Evolutionary conservation across 805 yeast genomes (phyloP), one percentile per base, ranked within the genome.

Genomic region (Jamesozyma lodderae): DNA sequence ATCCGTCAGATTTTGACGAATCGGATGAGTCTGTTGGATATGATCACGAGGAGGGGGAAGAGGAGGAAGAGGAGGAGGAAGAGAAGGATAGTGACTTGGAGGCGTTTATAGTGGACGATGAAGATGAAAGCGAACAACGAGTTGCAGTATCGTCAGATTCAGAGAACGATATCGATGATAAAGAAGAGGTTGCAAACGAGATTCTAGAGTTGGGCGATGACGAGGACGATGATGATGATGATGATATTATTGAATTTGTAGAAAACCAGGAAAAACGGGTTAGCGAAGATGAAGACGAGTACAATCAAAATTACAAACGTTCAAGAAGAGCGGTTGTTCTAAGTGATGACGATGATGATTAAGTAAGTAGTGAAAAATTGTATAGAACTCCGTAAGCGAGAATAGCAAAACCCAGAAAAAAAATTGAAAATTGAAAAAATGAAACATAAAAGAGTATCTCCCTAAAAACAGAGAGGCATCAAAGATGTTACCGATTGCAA

Each of bases 301-400:
- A 38, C 5, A 37, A 33, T 13, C 36, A 43, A 9, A 41, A 41
- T 11, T 31, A 32, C 26, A 41, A 40, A 14, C 41, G 51, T 15
- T 48, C 49, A 9, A 50, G 47, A 38, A 41, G 53, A 20, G 43
- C 38, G 27, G 52, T 55, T 8, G 41, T 53, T 9, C 37, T 55
- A 5, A 57, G 56, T 27, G 63, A 57, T 29, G 57, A 55, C 9
- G 58, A 55, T n/a, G n/a, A n/a, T n/a, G n/a, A n/a, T n/a, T n/a
- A n/a, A n/a, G n/a, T n/a, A n/a, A n/a, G n/a, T n/a, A n/a, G n/a
- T n/a, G n/a, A n/a, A n/a, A n/a, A n/a, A n/a, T n/a, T n/a, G n/a
- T n/a, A n/a, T n/a, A n/a, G n/a, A n/a, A n/a, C n/a, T n/a, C n/a
- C n/a, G n/a, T n/a, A n/a, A n/a, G n/a, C n/a, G n/a, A n/a, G n/a